Evolutionary conservation across 345 rosid genomes (phyloP).

Genomic region (Rubroshorea leprosula): DNA sequence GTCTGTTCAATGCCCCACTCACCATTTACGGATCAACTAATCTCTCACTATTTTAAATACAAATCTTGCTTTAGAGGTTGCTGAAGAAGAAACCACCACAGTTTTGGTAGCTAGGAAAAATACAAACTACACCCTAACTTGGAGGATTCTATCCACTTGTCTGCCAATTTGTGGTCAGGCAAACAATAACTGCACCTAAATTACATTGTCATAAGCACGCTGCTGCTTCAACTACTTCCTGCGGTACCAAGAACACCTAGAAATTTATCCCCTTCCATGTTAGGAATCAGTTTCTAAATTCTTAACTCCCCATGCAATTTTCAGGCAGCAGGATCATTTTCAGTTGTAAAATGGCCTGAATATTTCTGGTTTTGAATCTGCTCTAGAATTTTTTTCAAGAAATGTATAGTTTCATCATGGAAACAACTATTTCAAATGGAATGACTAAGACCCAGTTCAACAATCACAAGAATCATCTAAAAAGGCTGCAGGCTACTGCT

Average conservation of each 20-base stretch:
- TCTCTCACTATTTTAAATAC: background rate
- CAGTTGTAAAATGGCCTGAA: background rate
- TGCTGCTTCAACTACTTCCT: too few relatives aligned
- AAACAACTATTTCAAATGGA: background rate
- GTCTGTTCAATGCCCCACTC: background rate
- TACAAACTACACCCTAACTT: background rate
- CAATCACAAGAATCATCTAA: background rate
- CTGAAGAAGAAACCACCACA: background rate
- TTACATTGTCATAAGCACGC: background rate
- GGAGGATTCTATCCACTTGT: background rate
- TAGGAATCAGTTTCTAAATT: background rate
- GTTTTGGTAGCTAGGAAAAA: background rate
- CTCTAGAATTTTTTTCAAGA: background rate
- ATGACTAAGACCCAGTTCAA: background rate
- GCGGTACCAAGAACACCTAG: too few relatives aligned
- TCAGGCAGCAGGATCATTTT: background rate
- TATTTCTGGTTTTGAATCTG: background rate
- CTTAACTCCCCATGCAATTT: too few relatives aligned
- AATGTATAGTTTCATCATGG: background rate
- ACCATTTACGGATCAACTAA: background rate
- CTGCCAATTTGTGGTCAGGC: background rate
- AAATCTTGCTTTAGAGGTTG: background rate
- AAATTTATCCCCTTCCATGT: background rate
- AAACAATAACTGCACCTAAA: background rate
- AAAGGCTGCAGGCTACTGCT: background rate